phyloP scores from a whole-genome alignment of 495 filamentous ascomycete genomes.

The Aspergillus taichungensis region DNA sequence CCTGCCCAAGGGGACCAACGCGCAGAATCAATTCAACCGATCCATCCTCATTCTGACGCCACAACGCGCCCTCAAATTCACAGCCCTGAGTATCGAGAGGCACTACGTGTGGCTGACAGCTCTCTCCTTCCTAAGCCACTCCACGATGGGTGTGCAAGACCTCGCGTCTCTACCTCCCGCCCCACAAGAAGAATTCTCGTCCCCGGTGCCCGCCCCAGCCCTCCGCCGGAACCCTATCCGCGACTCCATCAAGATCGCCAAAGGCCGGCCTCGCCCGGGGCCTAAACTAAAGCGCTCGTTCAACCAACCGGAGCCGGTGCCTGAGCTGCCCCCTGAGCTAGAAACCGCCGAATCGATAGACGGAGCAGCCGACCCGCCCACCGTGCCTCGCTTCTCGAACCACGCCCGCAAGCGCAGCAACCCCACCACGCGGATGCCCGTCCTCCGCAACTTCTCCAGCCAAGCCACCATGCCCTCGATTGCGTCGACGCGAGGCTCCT shows the following conservation, averaged over 20 bases:
- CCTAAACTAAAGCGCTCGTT: conserved; percentile 36
- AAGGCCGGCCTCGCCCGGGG: conserved; percentile 56
- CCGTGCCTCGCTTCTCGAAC: conserved; percentile 64
- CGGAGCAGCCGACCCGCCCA: conserved; percentile 65
- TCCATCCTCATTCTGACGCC: conserved; percentile 95
- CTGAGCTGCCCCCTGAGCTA: conserved; percentile 23
- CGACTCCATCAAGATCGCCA: conserved; percentile 85
- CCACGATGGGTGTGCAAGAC: conserved; percentile 62
- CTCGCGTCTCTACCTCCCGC: conserved; percentile 48
- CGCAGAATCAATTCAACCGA: conserved; percentile 64
- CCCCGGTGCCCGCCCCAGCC: conserved; percentile 29
- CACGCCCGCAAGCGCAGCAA: conserved; percentile 81
- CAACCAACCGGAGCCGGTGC: conserved; percentile 22
- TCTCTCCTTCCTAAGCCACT: conserved; percentile 87
- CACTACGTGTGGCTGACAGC: conserved; percentile 95
- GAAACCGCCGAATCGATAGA: conserved; percentile 19
- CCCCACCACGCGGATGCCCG: conserved; percentile 64
- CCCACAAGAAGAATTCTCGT: conserved; percentile 39
- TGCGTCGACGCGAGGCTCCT: conserved; percentile 45
- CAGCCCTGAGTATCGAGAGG: conserved; percentile 68
- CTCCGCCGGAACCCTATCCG: conserved; percentile 62
- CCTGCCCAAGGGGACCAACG: conserved; percentile 57
- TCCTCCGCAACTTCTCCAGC: conserved; percentile 69
- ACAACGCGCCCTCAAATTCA: conserved; percentile 91
- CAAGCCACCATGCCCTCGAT: conserved; percentile 39